These are phyloP conservation scores for Fusarium pseudograminearum DNA, from an alignment of 2,329 filamentous ascomycete species.

Conservation along the genomic window DNA sequence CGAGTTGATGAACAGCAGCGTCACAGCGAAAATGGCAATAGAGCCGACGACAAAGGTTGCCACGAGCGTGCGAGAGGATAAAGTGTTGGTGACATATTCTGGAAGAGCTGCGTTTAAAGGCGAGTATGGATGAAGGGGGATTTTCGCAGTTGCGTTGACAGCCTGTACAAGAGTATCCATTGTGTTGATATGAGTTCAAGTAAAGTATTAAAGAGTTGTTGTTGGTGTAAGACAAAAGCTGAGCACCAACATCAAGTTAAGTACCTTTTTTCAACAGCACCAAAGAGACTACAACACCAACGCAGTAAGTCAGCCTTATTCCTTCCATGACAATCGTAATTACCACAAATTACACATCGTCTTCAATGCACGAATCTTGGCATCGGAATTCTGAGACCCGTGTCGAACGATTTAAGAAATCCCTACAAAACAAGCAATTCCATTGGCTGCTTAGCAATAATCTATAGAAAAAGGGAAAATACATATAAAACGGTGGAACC, in stretches of 20 bases:
- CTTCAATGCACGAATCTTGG: slow-evolving; percentile 20
- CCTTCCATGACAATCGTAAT: slow-evolving; percentile 11
- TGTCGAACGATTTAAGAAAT: slow-evolving; percentile 28
- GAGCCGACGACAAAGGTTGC: slow-evolving; percentile 69
- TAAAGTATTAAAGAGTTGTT: neutral
- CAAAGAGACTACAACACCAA: neutral
- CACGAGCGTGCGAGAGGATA: slow-evolving; percentile 69
- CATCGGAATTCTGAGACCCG: slow-evolving; percentile 41
- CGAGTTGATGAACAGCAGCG: slow-evolving; percentile 65
- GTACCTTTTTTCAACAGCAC: neutral
- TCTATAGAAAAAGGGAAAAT: neutral
- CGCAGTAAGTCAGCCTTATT: neutral
- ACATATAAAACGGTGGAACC: slow-evolving; percentile 8
- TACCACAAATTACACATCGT: neutral
- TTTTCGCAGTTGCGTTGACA: slow-evolving; percentile 18
- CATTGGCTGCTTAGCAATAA: slow-evolving; percentile 13
- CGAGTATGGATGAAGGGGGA: slow-evolving; percentile 73
- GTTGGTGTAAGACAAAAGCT: neutral
- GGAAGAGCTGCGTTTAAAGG: slow-evolving; percentile 72
- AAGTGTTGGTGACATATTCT: slow-evolving; percentile 75
- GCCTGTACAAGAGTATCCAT: slow-evolving; percentile 31
- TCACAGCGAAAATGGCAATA: slow-evolving; percentile 66
- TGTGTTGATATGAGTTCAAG: neutral
- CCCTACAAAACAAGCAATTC: neutral
- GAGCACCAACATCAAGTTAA: neutral